Evolutionary conservation across 1,139 yeast genomes (phyloP).

Genomic region (Tardiomyces blankii): DNA sequence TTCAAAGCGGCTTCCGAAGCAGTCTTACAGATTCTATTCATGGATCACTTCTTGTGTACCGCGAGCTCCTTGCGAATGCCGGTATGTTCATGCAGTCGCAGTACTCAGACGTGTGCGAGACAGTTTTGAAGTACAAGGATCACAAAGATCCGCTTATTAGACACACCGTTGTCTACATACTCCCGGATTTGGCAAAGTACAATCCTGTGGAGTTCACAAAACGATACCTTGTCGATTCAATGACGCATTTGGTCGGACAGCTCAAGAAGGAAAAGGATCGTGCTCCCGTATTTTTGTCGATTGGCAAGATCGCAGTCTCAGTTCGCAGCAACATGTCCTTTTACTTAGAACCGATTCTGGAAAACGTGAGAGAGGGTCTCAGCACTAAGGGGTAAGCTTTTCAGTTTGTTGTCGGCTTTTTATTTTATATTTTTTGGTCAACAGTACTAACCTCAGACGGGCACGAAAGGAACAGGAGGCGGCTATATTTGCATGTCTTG

Average conservation of each 20-base stretch:
- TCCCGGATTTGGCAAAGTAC: conserved; percentile 75
- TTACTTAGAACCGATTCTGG: conserved; percentile 76
- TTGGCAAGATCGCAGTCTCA: conserved; percentile 76
- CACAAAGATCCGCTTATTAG: conserved; percentile 68
- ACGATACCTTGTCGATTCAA: conserved; percentile 68
- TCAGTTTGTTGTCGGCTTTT: no score
- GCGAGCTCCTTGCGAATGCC: conserved; percentile 62
- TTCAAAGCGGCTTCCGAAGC: conserved; percentile 37
- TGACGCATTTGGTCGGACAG: conserved; percentile 68
- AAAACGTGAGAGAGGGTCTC: conserved; percentile 74
- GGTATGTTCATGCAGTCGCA: conserved; percentile 60
- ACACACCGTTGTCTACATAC: conserved; percentile 68
- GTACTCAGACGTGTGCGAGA: conserved; percentile 70
- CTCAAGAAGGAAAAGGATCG: conserved; percentile 70
- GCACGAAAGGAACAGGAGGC: conserved; percentile 64
- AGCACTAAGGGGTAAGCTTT: conserved; percentile 43
- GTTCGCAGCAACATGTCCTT: conserved; percentile 84
- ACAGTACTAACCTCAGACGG: conserved; percentile 24
- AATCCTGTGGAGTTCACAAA: conserved; percentile 70
- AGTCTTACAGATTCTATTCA: conserved; percentile 62
- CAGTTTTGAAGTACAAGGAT: conserved; percentile 62
- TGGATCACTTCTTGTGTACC: conserved; percentile 73
- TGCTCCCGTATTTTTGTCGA: conserved; percentile 66
- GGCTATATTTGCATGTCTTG: conserved; percentile 81
- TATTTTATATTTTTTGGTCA: not conserved